Conservation (phyloP, 2,329 filamentous ascomycete species). For the Alternaria brassicicola region DNA sequence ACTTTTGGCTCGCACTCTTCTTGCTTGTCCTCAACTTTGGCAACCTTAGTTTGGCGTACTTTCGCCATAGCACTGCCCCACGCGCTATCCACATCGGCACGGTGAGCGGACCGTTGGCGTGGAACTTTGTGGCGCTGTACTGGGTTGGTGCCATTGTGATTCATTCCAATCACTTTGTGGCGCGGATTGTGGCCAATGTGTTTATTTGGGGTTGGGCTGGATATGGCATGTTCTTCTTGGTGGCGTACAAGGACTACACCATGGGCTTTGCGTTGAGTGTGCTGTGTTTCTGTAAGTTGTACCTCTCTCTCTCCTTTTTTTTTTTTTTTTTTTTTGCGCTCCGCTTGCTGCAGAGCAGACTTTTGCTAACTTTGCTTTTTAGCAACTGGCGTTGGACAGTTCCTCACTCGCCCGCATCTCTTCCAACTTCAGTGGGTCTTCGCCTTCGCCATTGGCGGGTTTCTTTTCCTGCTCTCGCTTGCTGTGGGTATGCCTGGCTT, state of each 20-base stretch:
- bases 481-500: constrained; percentile 68
- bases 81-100: constrained; percentile 77
- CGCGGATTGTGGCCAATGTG: constrained; percentile 83
- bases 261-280: constrained; percentile 81
- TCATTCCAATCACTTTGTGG: constrained; percentile 67
- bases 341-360: accelerated
- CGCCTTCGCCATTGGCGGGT: constrained; percentile 79
- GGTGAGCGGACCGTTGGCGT: constrained; percentile 79
- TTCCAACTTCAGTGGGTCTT: constrained; percentile 93
- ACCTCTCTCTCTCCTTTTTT: neutral
- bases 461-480: constrained; percentile 73
- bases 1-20: constrained; percentile 78
- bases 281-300: constrained; percentile 67
- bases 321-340: no score
- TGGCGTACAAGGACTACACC: constrained; percentile 74
- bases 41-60: constrained; percentile 80
- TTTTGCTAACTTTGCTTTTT: constrained; percentile 1
- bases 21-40: constrained; percentile 80
- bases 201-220: constrained; percentile 84
- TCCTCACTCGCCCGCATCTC: constrained; percentile 71
- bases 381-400: constrained; percentile 77
- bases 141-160: constrained; percentile 88
- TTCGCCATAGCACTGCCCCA: constrained; percentile 74
- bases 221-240: constrained; percentile 78
- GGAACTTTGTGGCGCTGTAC: constrained; percentile 85